Evolutionary conservation across 495 filamentous ascomycete genomes (phyloP), one percentile per base, ranked within the genome.

Genomic region (Aspergillus asperescens): DNA sequence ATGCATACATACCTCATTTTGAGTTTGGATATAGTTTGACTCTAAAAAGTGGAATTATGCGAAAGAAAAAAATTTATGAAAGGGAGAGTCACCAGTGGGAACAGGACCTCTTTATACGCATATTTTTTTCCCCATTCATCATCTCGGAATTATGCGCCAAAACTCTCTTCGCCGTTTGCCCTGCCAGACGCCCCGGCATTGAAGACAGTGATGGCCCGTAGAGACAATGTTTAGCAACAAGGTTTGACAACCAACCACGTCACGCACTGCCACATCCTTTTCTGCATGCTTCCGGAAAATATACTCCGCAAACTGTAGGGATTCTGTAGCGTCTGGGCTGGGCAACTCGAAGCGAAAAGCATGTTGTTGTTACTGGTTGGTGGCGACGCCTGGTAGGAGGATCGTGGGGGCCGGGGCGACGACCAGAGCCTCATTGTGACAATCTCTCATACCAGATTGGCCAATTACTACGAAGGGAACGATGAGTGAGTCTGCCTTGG

Each of bases 1-100:
- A 22, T 18, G 10, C 3, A 19, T 34, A 47, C 51, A 18, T 41
- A 54, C 51, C 41, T 54, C 51, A 54, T 54, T 23, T 54, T 54
- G 51, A 25, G 3, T 24, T 20, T 40, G 19, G 29, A 19, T 52
- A 13, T 25, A 16, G 32, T 32, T 7, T 4, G 18, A 43, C 5
- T 25, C 20, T 20, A 15, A 7, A 34, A 23, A n/a, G n/a, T n/a
- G n/a, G n/a, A 16, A 35, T 15, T 12, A 41, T 6, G 16, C 12
- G 19, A 35, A 39, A 52, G n/a, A 6, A 18, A 7, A 18, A 18
- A 49, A 23, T 1, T n/a, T n/a, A 5, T 20, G 19, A 25, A 22
- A 42, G 2, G 39, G 20, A 13, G 8, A 39, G 18, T 10, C 18
- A 39, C 1, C 37, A 12, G 5, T 3, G 18, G 37, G 19, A 20